Evolutionary conservation across 1,284 basidiomycete genomes (phyloP), one percentile per base, ranked within the genome.

Genomic region (Caloboletus firmus): DNA sequence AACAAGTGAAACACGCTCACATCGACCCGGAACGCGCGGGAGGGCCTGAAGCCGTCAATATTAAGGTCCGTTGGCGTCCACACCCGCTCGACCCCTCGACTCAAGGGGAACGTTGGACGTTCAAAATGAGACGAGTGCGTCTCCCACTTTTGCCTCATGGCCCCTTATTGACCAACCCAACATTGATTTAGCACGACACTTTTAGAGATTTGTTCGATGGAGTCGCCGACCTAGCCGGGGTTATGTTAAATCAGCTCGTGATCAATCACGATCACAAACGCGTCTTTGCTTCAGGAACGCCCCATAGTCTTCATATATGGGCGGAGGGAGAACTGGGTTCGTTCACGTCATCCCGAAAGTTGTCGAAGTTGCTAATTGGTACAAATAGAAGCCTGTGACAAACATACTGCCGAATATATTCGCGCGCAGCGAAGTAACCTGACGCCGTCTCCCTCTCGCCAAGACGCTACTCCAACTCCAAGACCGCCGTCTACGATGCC

Each of bases 261-360:
- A 71, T 91, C 55, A 83, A 70, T 13, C 80, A 83, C 55, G 75
- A 83, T 28, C 77, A 80, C 44, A 80, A 77, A 49, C 83, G 80
- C 4, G 74, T 91, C 37, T 89, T 83, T 60, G 74, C 85, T 9
- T 85, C 83, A 17, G 81, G 84, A 3, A 85, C 83, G 0, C 87
- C 88, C 0, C 73, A 79, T 37, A 78, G 79, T n/a, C 72, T 90
- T 44, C 76, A 76, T 17, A 79, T 90, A 17, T 88, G 84, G 82
- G 76, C 76, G 5, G 79, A 84, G 56, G 85, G 80, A 41, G 80
- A 85, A 45, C 71, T 91, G 36, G 79, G 87, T 87, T 49, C 20
- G 79, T 74, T 41, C 34, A 41, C 6, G 18, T 47, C 30, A 39
- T n/a, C 20, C 15, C 15, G 13, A 45, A 45, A 13, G 17, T n/a